A percentile compares a stretch with the other conserved stretches of the same genome.
These are phyloP conservation scores for Apophysomyces variabilis DNA, from an alignment of 371 early-diverging fungal genomes.

Conservation along the genomic window DNA sequence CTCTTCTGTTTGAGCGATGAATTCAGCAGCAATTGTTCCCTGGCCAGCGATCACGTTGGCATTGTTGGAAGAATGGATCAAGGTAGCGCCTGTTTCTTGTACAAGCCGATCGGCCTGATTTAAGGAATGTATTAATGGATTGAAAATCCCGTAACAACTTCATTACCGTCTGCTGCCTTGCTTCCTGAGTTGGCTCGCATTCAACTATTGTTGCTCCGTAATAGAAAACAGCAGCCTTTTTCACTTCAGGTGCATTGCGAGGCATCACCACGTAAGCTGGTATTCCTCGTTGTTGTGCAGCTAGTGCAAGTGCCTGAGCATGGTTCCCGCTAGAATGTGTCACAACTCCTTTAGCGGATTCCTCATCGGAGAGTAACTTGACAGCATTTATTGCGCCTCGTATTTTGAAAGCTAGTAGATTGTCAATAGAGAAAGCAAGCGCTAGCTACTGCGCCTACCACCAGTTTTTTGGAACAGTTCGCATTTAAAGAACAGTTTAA, in stretches of 20 bases:
- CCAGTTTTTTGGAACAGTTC: conserved; percentile 63
- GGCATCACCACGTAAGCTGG: conserved; percentile 63
- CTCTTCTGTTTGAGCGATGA: conserved; percentile 46
- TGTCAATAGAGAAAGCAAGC: background rate
- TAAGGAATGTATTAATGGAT: background rate
- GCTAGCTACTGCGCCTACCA: conserved; percentile 31
- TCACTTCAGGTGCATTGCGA: conserved; percentile 47
- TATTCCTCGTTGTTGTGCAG: conserved; percentile 44
- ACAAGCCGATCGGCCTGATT: conserved; percentile 28
- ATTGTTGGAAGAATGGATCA: conserved; percentile 54
- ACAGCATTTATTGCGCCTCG: conserved; percentile 66
- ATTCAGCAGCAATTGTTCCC: conserved; percentile 60
- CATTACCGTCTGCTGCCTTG: conserved; percentile 20
- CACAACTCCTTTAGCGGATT: conserved; percentile 47
- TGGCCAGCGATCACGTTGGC: conserved; percentile 63
- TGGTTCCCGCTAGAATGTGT: conserved; percentile 58
- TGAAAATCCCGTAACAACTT: too few species aligned
- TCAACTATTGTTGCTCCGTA: conserved; percentile 60
- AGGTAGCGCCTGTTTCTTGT: conserved; percentile 37
- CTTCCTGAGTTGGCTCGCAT: conserved; percentile 40
- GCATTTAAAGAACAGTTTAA: conserved; percentile 60
- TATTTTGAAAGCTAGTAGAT: conserved; percentile 55
- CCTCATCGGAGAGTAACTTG: conserved; percentile 28
- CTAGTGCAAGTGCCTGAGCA: conserved; percentile 55
- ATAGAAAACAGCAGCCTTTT: conserved; percentile 54